Percentiles rank a stretch among this genome's conserved stretches.
These are phyloP conservation scores for Mycena latifolia DNA, from an alignment of 768 basidiomycete genomes.

Conservation along the genomic window DNA sequence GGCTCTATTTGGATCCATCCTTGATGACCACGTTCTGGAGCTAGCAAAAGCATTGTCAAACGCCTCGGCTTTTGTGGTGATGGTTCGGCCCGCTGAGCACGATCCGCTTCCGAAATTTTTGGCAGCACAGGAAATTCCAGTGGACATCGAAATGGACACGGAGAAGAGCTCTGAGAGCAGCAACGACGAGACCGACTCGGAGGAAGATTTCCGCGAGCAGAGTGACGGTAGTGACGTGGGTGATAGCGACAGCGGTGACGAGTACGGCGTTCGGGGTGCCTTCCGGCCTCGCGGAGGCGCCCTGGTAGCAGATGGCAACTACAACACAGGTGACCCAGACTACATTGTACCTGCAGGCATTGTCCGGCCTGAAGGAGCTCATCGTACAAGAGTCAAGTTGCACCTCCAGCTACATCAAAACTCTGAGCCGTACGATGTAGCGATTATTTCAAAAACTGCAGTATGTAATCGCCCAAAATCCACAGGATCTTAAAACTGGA, in stretches of 20 bases:
- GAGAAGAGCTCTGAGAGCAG: neutral
- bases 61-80: constrained; percentile 1
- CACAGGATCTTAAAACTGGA: no score
- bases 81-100: constrained; percentile 7
- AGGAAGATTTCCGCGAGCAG: no score
- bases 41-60: constrained; percentile 5
- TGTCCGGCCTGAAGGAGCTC: constrained; percentile 3
- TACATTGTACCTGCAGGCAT: constrained; percentile 18
- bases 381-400: constrained; percentile 11
- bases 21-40: constrained; percentile 5
- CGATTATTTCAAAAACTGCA: neutral
- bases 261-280: neutral
- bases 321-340: neutral
- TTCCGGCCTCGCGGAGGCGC: constrained; percentile 15
- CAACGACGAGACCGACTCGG: neutral
- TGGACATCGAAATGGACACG: neutral
- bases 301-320: no score
- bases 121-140: no score
- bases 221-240: neutral
- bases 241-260: neutral
- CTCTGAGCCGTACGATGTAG: neutral
- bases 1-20: constrained; percentile 16
- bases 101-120: constrained; percentile 9
- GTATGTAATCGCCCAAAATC: neutral
- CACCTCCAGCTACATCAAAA: neutral